Conservation (phyloP, 352 stramenopile species). For the Pythium rishiriense region DNA sequence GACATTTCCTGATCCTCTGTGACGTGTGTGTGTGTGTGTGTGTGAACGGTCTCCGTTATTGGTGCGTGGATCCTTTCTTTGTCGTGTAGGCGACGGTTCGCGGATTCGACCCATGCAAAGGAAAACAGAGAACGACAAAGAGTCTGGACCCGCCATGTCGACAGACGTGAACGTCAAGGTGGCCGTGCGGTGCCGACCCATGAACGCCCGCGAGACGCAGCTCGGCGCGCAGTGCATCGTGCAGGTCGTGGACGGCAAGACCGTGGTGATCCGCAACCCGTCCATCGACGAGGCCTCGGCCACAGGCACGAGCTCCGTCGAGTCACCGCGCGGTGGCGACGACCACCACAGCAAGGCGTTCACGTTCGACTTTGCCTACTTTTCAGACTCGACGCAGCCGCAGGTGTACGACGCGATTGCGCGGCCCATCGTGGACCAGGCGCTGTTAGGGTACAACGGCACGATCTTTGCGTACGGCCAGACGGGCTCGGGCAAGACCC, state of each 20-base stretch:
- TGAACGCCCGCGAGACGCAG: slow-evolving; percentile 79
- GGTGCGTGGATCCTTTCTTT: not conserved
- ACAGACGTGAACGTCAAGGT: slow-evolving; percentile 90
- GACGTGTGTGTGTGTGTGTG: not conserved
- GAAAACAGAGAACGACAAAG: too few species aligned
- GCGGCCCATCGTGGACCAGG: slow-evolving; percentile 73
- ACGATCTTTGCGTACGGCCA: slow-evolving; percentile 78
- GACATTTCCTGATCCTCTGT: not conserved
- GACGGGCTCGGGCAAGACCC: slow-evolving; percentile 61
- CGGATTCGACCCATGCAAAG: not conserved
- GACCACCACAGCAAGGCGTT: slow-evolving; percentile 50
- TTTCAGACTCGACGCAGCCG: slow-evolving; percentile 63
- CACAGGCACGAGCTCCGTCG: not conserved
- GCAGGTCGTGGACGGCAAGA: slow-evolving; percentile 55
- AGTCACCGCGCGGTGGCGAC: slow-evolving; percentile 12
- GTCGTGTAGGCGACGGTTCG: slow-evolving; percentile 1
- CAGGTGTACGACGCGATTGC: slow-evolving; percentile 84
- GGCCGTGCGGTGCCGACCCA: slow-evolving; percentile 85
- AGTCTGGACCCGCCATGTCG: too few species aligned
- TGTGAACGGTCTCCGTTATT: not conserved
- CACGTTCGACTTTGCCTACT: slow-evolving; percentile 87
- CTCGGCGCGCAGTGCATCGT: slow-evolving; percentile 55
- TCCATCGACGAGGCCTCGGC: slow-evolving; percentile 9
- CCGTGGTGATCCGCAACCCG: slow-evolving; percentile 51
- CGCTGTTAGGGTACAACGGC: slow-evolving; percentile 82